phyloP scores from a whole-genome alignment of 176 grass and related monocot species.

The Eragrostis curvula region DNA sequence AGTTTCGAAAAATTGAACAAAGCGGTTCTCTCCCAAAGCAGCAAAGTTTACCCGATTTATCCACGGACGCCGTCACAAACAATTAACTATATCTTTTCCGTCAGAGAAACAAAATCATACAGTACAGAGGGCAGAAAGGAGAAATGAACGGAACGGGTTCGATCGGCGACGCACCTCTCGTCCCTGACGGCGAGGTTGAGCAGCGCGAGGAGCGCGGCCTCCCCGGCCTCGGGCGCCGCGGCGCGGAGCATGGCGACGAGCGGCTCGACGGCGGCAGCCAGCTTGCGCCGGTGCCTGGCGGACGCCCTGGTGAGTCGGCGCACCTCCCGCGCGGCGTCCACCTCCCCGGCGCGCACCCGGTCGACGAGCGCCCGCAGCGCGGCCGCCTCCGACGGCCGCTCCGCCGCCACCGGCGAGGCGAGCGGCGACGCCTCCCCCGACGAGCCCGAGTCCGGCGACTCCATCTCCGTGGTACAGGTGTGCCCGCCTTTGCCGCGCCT shows the following conservation, averaged over 20 bases:
- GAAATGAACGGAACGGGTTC: background rate
- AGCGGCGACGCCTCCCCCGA: conserved; percentile 1
- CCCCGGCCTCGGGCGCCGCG: conserved; percentile 26
- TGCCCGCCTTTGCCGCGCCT: background rate
- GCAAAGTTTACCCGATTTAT: conserved; percentile 29
- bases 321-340: conserved; percentile 77
- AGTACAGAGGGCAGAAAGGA: background rate
- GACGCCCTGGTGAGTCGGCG: conserved; percentile 74
- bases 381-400: conserved; percentile 47
- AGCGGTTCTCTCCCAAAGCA: background rate
- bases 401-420: conserved; percentile 10
- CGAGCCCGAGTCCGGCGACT: conserved; percentile 38
- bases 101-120: background rate
- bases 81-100: background rate
- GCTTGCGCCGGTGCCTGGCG: conserved; percentile 63
- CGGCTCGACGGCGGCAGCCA: conserved; percentile 66
- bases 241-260: conserved; percentile 84
- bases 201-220: conserved; percentile 77
- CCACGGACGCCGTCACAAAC: background rate
- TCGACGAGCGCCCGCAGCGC: conserved; percentile 56
- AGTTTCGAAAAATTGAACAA: background rate
- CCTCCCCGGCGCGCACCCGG: conserved; percentile 52
- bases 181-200: conserved; percentile 90
- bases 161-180: conserved; percentile 50
- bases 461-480: background rate